A percentile compares a stretch with the other conserved stretches of the same genome.
phyloP scores from a whole-genome alignment of 1,284 basidiomycete species.

The Ganoderma resinaceum region DNA sequence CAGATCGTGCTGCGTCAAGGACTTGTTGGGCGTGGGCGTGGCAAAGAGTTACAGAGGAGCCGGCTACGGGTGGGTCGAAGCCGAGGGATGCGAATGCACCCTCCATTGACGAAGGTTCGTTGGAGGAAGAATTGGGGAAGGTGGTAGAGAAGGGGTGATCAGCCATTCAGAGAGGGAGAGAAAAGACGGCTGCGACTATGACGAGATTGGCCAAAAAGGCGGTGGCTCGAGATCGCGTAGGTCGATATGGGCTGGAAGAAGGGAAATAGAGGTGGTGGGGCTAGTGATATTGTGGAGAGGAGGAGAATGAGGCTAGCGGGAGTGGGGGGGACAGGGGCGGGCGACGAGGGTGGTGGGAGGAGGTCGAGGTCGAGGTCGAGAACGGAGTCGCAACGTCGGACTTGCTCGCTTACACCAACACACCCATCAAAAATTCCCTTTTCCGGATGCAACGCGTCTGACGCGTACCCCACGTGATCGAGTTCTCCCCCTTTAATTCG shows the following conservation, averaged over 20 bases:
- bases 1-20: constrained; percentile 45
- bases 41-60: not conserved
- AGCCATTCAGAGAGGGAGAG: constrained; percentile 28
- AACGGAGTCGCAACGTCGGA: constrained; percentile 9
- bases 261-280: constrained; percentile 2
- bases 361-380: constrained; percentile 15
- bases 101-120: constrained; percentile 8
- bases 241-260: not conserved
- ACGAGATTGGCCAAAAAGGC: not conserved
- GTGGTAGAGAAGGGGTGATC: constrained; percentile 31
- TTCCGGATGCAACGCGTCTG: constrained; percentile 33
- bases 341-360: constrained; percentile 20
- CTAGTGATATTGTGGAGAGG: constrained; percentile 1
- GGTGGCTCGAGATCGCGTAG: constrained; percentile 5
- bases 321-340: constrained; percentile 11
- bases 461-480: constrained; percentile 38
- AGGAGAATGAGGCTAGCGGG: not conserved
- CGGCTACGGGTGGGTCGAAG: constrained; percentile 9
- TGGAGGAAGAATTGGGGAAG: constrained; percentile 23
- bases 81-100: constrained; percentile 13
- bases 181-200: constrained; percentile 1
- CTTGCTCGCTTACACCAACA: constrained; percentile 16
- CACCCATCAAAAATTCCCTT: constrained; percentile 27
- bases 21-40: constrained; percentile 8
- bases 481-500: constrained; percentile 24